Evolutionary conservation across 2,329 filamentous ascomycete genomes (phyloP).

Genomic region (Epichloe baconii): DNA sequence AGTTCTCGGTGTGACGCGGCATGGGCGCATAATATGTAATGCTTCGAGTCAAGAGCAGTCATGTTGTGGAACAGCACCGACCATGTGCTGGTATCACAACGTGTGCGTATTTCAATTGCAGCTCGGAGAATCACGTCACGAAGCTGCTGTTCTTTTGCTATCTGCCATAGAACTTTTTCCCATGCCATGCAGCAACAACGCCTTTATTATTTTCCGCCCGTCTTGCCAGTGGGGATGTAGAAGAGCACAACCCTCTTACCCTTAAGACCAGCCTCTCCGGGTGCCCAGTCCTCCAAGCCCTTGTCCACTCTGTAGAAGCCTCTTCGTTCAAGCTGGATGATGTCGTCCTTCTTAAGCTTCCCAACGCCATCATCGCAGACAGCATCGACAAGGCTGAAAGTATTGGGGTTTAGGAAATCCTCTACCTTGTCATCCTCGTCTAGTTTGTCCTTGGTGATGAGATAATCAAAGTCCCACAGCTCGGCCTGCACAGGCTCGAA

Average conservation of each 20-base stretch:
- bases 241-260: constrained; percentile 41
- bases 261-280: constrained; percentile 35
- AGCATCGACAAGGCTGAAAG: constrained; percentile 60
- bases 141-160: too few relatives aligned
- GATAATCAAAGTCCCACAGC: constrained; percentile 87
- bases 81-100: too few relatives aligned
- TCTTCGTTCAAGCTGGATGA: constrained; percentile 89
- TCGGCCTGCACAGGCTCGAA: constrained; percentile 72
- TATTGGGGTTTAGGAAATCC: constrained; percentile 66
- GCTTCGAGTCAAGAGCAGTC: too few relatives aligned
- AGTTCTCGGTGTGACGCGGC: too few relatives aligned
- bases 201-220: constrained; percentile 10
- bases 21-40: too few relatives aligned
- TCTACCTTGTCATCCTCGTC: constrained; percentile 79
- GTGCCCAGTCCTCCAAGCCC: constrained; percentile 35
- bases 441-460: constrained; percentile 90
- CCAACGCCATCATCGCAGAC: constrained; percentile 71
- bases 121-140: too few relatives aligned
- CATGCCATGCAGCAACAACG: neutral
- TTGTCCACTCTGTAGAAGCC: constrained; percentile 84
- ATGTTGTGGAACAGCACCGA: too few relatives aligned
- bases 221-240: constrained; percentile 39
- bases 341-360: constrained; percentile 70
- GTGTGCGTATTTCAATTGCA: too few relatives aligned
- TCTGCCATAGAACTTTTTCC: too few relatives aligned